Conservation (phyloP, 768 basidiomycete species). For the Serendipita indica region DNA sequence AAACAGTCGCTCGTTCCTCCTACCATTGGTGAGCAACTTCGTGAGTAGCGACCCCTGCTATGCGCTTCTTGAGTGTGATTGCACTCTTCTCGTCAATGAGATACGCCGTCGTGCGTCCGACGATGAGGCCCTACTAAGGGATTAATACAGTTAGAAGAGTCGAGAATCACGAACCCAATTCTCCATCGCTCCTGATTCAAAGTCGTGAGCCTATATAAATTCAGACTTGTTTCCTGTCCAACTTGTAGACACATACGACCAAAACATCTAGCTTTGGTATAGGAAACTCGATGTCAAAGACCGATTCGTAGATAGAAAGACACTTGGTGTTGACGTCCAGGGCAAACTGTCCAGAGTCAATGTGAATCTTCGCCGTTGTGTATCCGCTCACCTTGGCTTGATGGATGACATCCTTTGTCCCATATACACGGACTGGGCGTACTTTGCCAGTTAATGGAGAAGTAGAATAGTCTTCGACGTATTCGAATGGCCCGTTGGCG, state of each 20-base stretch:
- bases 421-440: conserved; percentile 73
- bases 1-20: background rate
- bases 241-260: conserved; percentile 38
- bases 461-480: conserved; percentile 58
- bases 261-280: conserved; percentile 90
- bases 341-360: conserved; percentile 38
- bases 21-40: conserved; percentile 44
- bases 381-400: conserved; percentile 33
- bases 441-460: conserved; percentile 68
- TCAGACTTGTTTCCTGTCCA: background rate
- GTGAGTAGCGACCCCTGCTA: conserved; percentile 66
- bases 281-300: conserved; percentile 86
- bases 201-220: conserved; percentile 51
- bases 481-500: conserved; percentile 65
- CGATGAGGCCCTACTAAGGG: conserved; percentile 53
- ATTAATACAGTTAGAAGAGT: background rate
- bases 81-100: conserved; percentile 63
- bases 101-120: conserved; percentile 72
- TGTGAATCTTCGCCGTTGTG: background rate
- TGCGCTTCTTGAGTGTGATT: conserved; percentile 58
- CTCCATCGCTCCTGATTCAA: conserved; percentile 83
- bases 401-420: conserved; percentile 66
- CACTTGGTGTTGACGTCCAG: conserved; percentile 74
- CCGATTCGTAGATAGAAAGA: conserved; percentile 74
- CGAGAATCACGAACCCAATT: conserved; percentile 43